Evolutionary conservation across 164 flowering plant genomes (phyloP).

Genomic region (Kingdonia uniflora): DNA sequence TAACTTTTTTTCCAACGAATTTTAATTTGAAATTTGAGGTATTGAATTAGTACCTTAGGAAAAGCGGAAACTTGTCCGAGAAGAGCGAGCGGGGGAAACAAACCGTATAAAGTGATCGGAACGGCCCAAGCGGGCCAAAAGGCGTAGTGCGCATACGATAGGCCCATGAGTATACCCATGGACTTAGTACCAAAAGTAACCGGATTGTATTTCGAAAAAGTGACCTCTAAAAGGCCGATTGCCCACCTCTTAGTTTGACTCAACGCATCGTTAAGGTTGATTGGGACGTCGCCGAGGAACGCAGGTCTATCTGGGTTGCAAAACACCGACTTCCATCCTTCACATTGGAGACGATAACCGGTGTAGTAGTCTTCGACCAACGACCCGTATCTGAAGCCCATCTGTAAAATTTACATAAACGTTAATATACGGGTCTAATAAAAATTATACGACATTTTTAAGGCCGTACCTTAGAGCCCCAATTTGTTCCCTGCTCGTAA

Average conservation of each 20-base stretch:
- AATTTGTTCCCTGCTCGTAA: slow-evolving; percentile 35
- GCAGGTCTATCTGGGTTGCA: slow-evolving; percentile 65
- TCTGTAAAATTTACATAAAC: slow-evolving; percentile 12
- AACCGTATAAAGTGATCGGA: slow-evolving; percentile 42
- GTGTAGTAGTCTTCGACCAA: slow-evolving; percentile 69
- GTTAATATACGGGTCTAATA: too few relatives aligned
- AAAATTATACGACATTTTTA: too few relatives aligned
- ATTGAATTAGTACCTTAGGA: slow-evolving; percentile 42
- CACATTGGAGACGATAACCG: slow-evolving; percentile 54
- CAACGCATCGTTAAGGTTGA: slow-evolving; percentile 28
- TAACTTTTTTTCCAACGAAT: not conserved
- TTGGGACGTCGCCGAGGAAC: slow-evolving; percentile 53
- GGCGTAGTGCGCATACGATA: slow-evolving; percentile 25
- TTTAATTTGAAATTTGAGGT: not conserved
- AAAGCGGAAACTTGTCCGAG: slow-evolving; percentile 33
- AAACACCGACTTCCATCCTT: slow-evolving; percentile 68
- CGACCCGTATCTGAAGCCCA: slow-evolving; percentile 78
- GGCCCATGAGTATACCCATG: slow-evolving; percentile 24
- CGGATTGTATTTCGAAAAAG: slow-evolving; percentile 22
- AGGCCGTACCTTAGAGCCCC: slow-evolving; percentile 52
- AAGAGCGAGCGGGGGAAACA: slow-evolving; percentile 57
- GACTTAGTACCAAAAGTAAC: slow-evolving; percentile 30
- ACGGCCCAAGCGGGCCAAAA: slow-evolving; percentile 41
- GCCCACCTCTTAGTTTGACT: slow-evolving; percentile 58
- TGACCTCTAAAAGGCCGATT: slow-evolving; percentile 46